These are phyloP conservation scores for Clonostachys rhizophaga DNA, from an alignment of 2,329 filamentous ascomycete species.

Conservation along the genomic window DNA sequence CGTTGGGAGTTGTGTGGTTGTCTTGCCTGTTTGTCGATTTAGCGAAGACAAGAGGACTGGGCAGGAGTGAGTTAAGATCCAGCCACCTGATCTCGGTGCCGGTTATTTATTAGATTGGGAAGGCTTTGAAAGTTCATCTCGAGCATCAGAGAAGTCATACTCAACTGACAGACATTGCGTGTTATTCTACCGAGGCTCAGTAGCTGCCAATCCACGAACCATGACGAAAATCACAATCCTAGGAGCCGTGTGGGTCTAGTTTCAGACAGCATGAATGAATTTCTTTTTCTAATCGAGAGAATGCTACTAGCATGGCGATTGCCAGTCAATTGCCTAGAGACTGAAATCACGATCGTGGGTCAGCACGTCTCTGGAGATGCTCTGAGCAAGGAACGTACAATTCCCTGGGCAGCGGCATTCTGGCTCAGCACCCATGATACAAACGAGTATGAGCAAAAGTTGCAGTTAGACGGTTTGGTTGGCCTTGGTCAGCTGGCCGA, in stretches of 20 bases:
- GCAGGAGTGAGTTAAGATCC: too few relatives aligned
- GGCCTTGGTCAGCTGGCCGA: slow-evolving; percentile 3
- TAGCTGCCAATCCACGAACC: background rate
- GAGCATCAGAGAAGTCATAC: too few relatives aligned
- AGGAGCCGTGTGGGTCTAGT: background rate
- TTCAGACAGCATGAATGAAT: background rate
- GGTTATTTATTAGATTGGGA: too few relatives aligned
- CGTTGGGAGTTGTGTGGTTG: too few relatives aligned
- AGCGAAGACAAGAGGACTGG: too few relatives aligned
- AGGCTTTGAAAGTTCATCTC: too few relatives aligned
- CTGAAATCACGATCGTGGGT: slow-evolving; percentile 22
- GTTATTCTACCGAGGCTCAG: too few relatives aligned
- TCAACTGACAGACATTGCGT: too few relatives aligned
- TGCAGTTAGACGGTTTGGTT: slow-evolving; percentile 14
- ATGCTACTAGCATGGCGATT: slow-evolving; percentile 14
- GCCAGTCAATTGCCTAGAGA: slow-evolving; percentile 15
- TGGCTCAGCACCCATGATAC: slow-evolving; percentile 13
- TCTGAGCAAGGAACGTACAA: slow-evolving; percentile 16
- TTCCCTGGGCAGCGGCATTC: slow-evolving; percentile 22
- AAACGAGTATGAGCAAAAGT: slow-evolving; percentile 6
- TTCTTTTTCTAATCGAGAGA: background rate
- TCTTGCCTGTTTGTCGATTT: too few relatives aligned
- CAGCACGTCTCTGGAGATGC: slow-evolving; percentile 19
- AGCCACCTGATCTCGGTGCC: too few relatives aligned
- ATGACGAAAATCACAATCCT: slow-evolving; percentile 3